Evolutionary conservation across 192 early-diverging fungal genomes (phyloP), one percentile per base, ranked within the genome.

Genomic region (Cladochytrium replicatum): DNA sequence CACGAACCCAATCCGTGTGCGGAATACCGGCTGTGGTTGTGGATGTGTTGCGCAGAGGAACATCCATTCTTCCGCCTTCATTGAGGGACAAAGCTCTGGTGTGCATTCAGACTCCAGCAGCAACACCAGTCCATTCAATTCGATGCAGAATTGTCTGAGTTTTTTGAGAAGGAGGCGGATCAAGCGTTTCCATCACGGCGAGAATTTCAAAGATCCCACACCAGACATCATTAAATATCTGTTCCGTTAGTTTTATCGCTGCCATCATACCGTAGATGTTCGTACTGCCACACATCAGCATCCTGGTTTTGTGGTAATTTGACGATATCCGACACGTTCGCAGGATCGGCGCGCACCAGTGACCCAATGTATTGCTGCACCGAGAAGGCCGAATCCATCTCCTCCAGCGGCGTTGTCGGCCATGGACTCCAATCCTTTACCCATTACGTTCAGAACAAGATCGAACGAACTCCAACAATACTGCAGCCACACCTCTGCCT

Each of bases 11-110:
- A 2, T 61, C 2, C 21, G 19, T 32, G 4, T 9, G 30, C 15
- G 19, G 8, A 3, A 13, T 75, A 89, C 87, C 29, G 78, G 69
- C 48, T 84, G 68, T 3, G 93, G 71, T 6, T 71, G 61, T 24
- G 75, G 71, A 49, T 98, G 95, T 5, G 85, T 86, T 2, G 95
- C 95, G 55, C 94, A 97, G 25, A 91, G 79, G 61, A 88, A 97
- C 47, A 83, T 70, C 77, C 85, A 89, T 25, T 89, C 91, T 31
- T 82, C 76, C 1, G 92, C 91, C 46, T 89, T 84, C 95, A 98
- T 98, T 32, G 91, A 82, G 1, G 87, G 86, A 55, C 95, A 98
- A 3, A 66, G 60, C 23, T 74, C 67, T 1, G 67, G 54, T 0
- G 82, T 89, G 57, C 89, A 92, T 51, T 95, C 93, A 11, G 54